Percentiles rank a stretch among this genome's conserved stretches.
Conservation (phyloP, 2,329 filamentous ascomycete genomes). For the Penicillium sp. region DNA sequence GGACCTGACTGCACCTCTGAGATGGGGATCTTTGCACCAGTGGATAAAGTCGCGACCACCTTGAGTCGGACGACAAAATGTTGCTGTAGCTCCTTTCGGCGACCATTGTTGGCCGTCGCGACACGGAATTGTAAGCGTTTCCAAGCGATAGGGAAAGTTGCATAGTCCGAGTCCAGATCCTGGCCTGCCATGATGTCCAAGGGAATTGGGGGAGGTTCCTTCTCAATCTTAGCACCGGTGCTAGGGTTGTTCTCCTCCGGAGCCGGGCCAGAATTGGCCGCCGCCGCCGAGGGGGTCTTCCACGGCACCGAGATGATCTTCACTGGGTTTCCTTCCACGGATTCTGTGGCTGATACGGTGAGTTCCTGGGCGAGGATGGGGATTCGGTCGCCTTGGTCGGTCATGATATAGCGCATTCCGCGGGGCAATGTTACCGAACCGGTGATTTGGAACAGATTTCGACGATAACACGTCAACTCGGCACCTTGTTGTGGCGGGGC, state of each 20-base stretch:
- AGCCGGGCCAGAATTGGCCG: slow-evolving; percentile 61
- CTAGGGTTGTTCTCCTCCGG: slow-evolving; percentile 28
- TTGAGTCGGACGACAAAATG: slow-evolving; percentile 91
- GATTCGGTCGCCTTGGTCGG: slow-evolving; percentile 78
- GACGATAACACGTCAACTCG: slow-evolving; percentile 91
- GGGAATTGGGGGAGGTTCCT: slow-evolving; percentile 80
- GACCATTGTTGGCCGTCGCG: slow-evolving; percentile 93
- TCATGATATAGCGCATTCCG: slow-evolving; percentile 74
- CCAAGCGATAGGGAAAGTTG: slow-evolving; percentile 91
- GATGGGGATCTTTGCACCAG: slow-evolving; percentile 76
- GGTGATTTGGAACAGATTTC: slow-evolving; percentile 94
- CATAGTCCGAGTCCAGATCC: slow-evolving; percentile 75
- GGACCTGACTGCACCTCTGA: slow-evolving; percentile 83
- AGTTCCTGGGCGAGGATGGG: slow-evolving; percentile 81
- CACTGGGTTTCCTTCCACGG: slow-evolving; percentile 85
- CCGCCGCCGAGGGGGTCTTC: slow-evolving; percentile 71
- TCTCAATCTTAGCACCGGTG: slow-evolving; percentile 65
- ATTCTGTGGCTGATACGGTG: slow-evolving; percentile 87
- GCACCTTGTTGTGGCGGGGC: slow-evolving; percentile 51
- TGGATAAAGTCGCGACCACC: slow-evolving; percentile 77
- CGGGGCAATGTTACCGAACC: slow-evolving; percentile 80
- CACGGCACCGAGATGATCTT: slow-evolving; percentile 96
- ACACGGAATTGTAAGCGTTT: slow-evolving; percentile 90
- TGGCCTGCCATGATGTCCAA: slow-evolving; percentile 64
- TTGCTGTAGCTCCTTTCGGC: slow-evolving; percentile 91